phyloP scores from a whole-genome alignment of 257 asterid species.

The Oldenlandia corymbosa region DNA sequence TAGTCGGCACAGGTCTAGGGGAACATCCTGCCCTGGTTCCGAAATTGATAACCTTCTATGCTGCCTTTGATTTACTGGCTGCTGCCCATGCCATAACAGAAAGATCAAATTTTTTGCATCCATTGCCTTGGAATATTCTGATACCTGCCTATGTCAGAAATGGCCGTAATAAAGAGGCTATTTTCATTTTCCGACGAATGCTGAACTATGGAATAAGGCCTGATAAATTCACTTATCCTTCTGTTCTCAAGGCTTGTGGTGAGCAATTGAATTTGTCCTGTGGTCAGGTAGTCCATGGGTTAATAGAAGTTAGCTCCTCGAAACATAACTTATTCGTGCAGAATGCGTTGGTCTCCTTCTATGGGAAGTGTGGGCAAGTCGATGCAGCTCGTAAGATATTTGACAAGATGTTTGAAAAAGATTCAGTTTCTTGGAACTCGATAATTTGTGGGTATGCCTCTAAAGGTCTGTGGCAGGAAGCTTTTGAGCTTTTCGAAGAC shows the following conservation, averaged over 20 bases:
- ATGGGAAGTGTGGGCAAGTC: slow-evolving; percentile 72
- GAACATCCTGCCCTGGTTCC: slow-evolving; percentile 45
- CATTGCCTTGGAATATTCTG: slow-evolving; percentile 76
- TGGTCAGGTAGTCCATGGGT: slow-evolving; percentile 60
- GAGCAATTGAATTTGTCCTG: slow-evolving; percentile 48
- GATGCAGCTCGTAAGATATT: slow-evolving; percentile 55
- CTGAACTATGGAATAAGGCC: slow-evolving; percentile 40
- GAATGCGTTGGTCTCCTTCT: slow-evolving; percentile 82
- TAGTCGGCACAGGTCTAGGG: slow-evolving; percentile 54
- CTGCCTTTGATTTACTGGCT: slow-evolving; percentile 38
- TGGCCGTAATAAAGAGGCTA: slow-evolving; percentile 42
- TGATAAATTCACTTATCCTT: slow-evolving; percentile 71
- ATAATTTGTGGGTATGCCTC: slow-evolving; percentile 73
- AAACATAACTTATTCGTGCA: slow-evolving; percentile 60
- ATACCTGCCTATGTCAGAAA: slow-evolving; percentile 56
- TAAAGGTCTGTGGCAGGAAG: slow-evolving; percentile 61
- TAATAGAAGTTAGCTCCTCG: slow-evolving; percentile 37
- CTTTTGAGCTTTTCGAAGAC: slow-evolving; percentile 57
- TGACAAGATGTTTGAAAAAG: slow-evolving; percentile 54
- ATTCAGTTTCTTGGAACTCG: slow-evolving; percentile 78
- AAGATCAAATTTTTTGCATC: slow-evolving; percentile 40
- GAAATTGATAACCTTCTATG: slow-evolving; percentile 49
- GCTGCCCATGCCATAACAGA: slow-evolving; percentile 45
- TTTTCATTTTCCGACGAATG: slow-evolving; percentile 54
- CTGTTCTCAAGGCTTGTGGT: slow-evolving; percentile 87